Evolutionary conservation across 257 asterid species (phyloP), one percentile per base, ranked within the genome.

Genomic region (Petrea volubilis): DNA sequence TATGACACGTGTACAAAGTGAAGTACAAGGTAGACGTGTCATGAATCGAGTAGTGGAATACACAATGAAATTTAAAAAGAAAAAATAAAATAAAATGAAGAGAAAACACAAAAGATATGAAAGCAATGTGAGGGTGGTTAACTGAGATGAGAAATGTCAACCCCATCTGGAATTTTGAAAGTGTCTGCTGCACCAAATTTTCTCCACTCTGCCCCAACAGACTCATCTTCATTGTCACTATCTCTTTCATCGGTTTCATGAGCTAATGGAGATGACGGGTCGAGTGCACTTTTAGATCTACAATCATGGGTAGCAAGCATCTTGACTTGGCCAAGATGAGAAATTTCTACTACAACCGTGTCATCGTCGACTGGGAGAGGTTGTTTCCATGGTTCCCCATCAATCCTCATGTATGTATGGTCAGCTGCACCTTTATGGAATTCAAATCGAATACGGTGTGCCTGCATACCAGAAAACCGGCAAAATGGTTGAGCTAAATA

Each of bases 141-240:
- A 81, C 96, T 92, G 68, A 87, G 80, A 33, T 72, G 90, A 51
- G 96, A 86, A 66, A 87, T 75, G 60, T 93, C 96, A 49, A 88
- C 83, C 63, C 83, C 97, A 18, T 93, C 96, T 7, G 96, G 96
- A 75, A 93, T 74, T 77, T 34, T 86, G 83, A 93, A 91, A 10
- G 96, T 86, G 53, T 86, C 93, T 68, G 97, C 97, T 23, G 97
- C 98, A 21, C 97, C 97, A n/a, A 93, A 93, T 75, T 93, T 93
- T 38, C 90, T 81, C 82, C 78, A 44, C 67, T 80, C 98, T 38
- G 80, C 96, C 33, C 83, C 84, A 8, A 53, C 52, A 2, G 76
- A 70, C 3, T 86, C 91, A 23, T 85, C 82, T 27, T 78, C 82
- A 1, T 33, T 73, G 69, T 82, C 89, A 14, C 93, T 83, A 29